A percentile compares a stretch with the other conserved stretches of the same genome.
Evolutionary conservation across 1,284 basidiomycete genomes (phyloP).

Genomic region (Coniferiporia weirii): DNA sequence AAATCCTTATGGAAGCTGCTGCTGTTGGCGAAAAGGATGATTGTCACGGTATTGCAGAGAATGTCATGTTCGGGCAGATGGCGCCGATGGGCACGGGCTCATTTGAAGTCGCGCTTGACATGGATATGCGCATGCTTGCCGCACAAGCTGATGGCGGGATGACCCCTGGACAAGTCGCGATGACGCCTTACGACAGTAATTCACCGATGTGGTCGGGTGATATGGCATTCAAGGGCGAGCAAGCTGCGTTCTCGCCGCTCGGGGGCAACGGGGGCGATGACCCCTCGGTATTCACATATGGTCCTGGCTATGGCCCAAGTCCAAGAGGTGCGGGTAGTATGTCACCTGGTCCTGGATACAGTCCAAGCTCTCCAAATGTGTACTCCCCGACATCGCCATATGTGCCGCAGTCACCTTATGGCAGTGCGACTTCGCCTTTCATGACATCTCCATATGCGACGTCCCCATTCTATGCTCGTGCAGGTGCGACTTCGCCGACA

Average conservation of each 20-base stretch:
- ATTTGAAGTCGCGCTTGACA: constrained; percentile 94
- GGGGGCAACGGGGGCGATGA: constrained; percentile 86
- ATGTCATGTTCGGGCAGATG: constrained; percentile 98
- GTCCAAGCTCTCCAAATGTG: constrained; percentile 75
- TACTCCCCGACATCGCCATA: constrained; percentile 90
- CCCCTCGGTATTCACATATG: constrained; percentile 61
- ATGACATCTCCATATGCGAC: constrained; percentile 73
- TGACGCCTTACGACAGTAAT: constrained; percentile 93
- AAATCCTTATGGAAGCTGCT: constrained; percentile 98
- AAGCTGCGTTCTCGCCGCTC: constrained; percentile 92
- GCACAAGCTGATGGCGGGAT: constrained; percentile 81
- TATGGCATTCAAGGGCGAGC: constrained; percentile 71
- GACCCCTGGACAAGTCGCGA: constrained; percentile 85
- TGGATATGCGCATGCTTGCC: constrained; percentile 88
- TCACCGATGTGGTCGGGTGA: constrained; percentile 76
- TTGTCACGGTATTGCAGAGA: constrained; percentile 97
- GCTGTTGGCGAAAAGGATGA: constrained; percentile 98
- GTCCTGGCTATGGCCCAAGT: constrained; percentile 72
- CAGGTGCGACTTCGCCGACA: constrained; percentile 72
- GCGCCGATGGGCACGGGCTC: constrained; percentile 96
- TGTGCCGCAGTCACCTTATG: constrained; percentile 82
- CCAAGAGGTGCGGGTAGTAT: constrained; percentile 75
- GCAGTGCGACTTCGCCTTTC: constrained; percentile 77
- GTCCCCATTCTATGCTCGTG: constrained; percentile 74
- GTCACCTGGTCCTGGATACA: constrained; percentile 78